phyloP scores from a whole-genome alignment of 2,329 filamentous ascomycete species.

The Zasmidium citrigriseum region DNA sequence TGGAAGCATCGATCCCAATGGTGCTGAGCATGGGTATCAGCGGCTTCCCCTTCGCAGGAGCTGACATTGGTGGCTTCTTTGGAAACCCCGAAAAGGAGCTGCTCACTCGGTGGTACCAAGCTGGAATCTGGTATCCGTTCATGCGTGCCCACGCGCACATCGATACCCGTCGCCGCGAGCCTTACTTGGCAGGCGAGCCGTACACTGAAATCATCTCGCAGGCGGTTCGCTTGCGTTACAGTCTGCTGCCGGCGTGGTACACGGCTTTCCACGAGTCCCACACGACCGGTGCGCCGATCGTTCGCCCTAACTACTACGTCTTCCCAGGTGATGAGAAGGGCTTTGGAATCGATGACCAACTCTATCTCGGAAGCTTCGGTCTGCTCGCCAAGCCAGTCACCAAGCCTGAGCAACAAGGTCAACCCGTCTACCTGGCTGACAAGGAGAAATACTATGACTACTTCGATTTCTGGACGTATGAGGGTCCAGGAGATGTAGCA shows the following conservation, averaged over 20 bases:
- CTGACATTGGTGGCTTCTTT: slow-evolving; percentile 97
- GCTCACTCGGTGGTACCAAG: slow-evolving; percentile 92
- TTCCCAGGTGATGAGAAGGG: slow-evolving; percentile 83
- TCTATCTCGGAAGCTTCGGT: slow-evolving; percentile 86
- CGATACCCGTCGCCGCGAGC: slow-evolving; percentile 89
- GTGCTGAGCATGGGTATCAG: slow-evolving; percentile 87
- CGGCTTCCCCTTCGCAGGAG: slow-evolving; percentile 90
- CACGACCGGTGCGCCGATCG: slow-evolving; percentile 78
- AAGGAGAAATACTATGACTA: slow-evolving; percentile 93
- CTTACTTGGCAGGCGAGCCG: slow-evolving; percentile 82
- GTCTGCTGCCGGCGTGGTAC: slow-evolving; percentile 90
- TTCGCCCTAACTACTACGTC: slow-evolving; percentile 90
- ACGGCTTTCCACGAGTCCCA: slow-evolving; percentile 93
- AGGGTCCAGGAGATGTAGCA: slow-evolving; percentile 70
- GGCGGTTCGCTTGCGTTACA: slow-evolving; percentile 84
- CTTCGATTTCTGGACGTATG: slow-evolving; percentile 79
- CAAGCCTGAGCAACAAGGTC: slow-evolving; percentile 69
- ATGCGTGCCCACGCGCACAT: slow-evolving; percentile 98
- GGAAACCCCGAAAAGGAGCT: slow-evolving; percentile 94
- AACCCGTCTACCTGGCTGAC: slow-evolving; percentile 85
- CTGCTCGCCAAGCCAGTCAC: slow-evolving; percentile 91
- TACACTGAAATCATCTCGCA: slow-evolving; percentile 85
- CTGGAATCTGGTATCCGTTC: slow-evolving; percentile 95
- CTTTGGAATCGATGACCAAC: slow-evolving; percentile 88
- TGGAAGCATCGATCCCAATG: slow-evolving; percentile 91